Percentiles rank a stretch among this genome's conserved stretches.
phyloP scores from a whole-genome alignment of 75 land plant genomes.

The Selaginella tamariscina region DNA sequence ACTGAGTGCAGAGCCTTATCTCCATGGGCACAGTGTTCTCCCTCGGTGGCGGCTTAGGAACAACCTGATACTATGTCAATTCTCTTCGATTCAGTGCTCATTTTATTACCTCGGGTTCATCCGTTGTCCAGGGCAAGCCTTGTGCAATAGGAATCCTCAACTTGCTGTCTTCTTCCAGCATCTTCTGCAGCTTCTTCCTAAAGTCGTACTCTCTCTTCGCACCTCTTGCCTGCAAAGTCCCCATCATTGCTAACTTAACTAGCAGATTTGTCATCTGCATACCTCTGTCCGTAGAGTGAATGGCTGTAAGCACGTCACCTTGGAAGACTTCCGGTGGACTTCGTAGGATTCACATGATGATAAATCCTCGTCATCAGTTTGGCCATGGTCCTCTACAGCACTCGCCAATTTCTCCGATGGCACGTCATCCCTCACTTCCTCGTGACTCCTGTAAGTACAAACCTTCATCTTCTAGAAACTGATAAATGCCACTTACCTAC shows the following conservation, averaged over 20 bases:
- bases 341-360: neutral
- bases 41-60: conserved; percentile 38
- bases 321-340: neutral
- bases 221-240: conserved; percentile 58
- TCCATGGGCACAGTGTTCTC: conserved; percentile 47
- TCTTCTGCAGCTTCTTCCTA: conserved; percentile 46
- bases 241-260: neutral
- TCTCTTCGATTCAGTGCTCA: no score
- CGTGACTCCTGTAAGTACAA: neutral
- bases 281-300: conserved; percentile 90
- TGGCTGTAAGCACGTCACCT: conserved; percentile 39
- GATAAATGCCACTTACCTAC: no score
- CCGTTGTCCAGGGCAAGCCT: conserved; percentile 94
- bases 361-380: no score
- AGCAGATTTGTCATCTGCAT: neutral
- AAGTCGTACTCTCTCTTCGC: conserved; percentile 53
- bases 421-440: neutral
- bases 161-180: conserved; percentile 46
- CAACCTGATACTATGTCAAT: conserved; percentile 19
- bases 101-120: conserved; percentile 78
- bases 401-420: neutral
- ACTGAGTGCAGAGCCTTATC: conserved; percentile 47
- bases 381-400: no score
- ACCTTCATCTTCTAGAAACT: no score
- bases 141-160: conserved; percentile 69